These are phyloP conservation scores for Lagerstroemia speciosa DNA, from an alignment of 345 rosid genomes.

Conservation along the genomic window DNA sequence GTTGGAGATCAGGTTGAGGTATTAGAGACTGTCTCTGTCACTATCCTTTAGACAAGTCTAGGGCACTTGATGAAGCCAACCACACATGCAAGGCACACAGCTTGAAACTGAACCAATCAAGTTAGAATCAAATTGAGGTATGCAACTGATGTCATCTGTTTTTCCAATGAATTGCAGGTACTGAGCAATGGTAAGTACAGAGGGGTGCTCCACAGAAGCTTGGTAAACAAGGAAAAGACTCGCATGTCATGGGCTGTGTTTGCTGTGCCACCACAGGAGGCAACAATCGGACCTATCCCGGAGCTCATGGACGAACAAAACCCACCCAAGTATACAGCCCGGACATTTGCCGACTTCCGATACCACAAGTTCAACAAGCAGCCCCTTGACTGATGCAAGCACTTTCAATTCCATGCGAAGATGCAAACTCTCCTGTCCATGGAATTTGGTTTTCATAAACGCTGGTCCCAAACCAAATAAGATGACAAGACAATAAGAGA, in stretches of 20 bases:
- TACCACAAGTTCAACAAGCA: slow-evolving; percentile 34
- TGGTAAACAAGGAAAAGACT: slow-evolving; percentile 32
- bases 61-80: too few relatives aligned
- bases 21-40: neutral
- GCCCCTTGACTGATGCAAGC: slow-evolving; percentile 17
- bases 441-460: too few relatives aligned
- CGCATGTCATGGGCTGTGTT: slow-evolving; percentile 55
- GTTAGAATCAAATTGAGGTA: too few relatives aligned
- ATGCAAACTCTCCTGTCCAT: too few relatives aligned
- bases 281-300: slow-evolving; percentile 34
- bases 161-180: slow-evolving; percentile 19
- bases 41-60: too few relatives aligned
- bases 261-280: slow-evolving; percentile 27
- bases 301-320: slow-evolving; percentile 29
- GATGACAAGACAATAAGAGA: too few relatives aligned
- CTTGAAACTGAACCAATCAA: too few relatives aligned
- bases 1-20: slow-evolving; percentile 51
- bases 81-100: too few relatives aligned
- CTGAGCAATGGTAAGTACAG: slow-evolving; percentile 46
- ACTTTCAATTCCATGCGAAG: too few relatives aligned
- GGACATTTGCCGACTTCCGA: slow-evolving; percentile 35
- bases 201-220: slow-evolving; percentile 44
- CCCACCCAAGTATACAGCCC: slow-evolving; percentile 28
- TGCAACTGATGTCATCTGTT: too few relatives aligned
- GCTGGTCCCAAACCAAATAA: too few relatives aligned